Conservation (phyloP, 2,329 filamentous ascomycete genomes). For the Venturia carpophila region DNA sequence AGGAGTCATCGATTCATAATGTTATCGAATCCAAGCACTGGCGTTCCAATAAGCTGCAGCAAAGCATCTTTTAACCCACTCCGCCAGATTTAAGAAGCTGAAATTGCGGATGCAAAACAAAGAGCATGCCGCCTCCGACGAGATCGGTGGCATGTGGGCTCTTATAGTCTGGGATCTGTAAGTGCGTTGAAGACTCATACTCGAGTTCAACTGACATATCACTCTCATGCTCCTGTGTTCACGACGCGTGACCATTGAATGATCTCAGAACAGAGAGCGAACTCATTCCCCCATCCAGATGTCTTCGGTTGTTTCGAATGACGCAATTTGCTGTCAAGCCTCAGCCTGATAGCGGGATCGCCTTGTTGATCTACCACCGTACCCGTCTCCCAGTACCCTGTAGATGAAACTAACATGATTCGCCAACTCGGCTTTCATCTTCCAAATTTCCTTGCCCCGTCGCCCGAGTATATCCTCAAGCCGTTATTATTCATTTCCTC, state of each 20-base stretch:
- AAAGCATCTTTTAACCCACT: background rate
- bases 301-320: too few species aligned
- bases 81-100: too few species aligned
- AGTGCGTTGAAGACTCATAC: background rate
- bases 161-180: background rate
- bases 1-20: background rate
- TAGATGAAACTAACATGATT: too few species aligned
- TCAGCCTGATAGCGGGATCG: too few species aligned
- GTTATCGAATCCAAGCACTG: background rate
- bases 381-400: too few species aligned
- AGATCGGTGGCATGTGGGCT: too few species aligned
- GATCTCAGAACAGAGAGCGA: background rate
- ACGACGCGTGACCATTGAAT: background rate
- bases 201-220: background rate
- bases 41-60: background rate
- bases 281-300: background rate
- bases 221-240: background rate
- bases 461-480: background rate
- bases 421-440: background rate
- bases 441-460: background rate
- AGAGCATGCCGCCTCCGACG: background rate
- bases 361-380: too few species aligned
- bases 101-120: background rate
- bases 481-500: background rate
- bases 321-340: too few species aligned